Conservation (phyloP, 208 protist species). For the Wallacemonas rigidus region DNA sequence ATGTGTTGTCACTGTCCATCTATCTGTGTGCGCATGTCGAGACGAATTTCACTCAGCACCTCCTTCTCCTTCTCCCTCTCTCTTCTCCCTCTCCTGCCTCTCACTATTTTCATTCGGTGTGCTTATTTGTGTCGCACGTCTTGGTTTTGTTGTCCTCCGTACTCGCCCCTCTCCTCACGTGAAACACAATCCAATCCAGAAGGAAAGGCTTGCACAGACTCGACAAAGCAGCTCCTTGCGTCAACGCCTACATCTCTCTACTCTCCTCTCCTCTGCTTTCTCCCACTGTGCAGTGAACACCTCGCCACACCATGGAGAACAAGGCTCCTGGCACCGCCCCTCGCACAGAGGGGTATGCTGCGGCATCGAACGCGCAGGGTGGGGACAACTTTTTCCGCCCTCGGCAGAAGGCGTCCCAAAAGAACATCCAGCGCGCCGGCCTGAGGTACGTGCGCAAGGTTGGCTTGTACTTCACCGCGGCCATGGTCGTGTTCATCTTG, state of each 20-base stretch:
- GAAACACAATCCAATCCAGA: too few species aligned
- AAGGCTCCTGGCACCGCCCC: constrained; percentile 74
- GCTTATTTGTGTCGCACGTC: too few species aligned
- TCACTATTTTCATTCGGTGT: too few species aligned
- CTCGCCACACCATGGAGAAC: constrained; percentile 57
- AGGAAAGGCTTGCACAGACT: too few species aligned
- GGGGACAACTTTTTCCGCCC: constrained; percentile 85
- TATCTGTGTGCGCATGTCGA: too few species aligned
- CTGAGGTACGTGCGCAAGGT: constrained; percentile 59
- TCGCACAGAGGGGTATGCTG: constrained; percentile 61
- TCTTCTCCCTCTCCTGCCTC: too few species aligned
- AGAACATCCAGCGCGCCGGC: constrained; percentile 82
- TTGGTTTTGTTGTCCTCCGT: too few species aligned
- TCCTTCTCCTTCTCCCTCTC: too few species aligned
- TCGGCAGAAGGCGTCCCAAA: constrained; percentile 33
- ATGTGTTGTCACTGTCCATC: too few species aligned
- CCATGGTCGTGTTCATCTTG: constrained; percentile 50
- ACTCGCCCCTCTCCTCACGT: too few species aligned
- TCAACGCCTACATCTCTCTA: neutral
- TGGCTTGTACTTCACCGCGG: constrained; percentile 49
- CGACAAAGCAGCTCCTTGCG: too few species aligned
- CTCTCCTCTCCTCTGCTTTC: neutral
- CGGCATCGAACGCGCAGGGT: constrained; percentile 39
- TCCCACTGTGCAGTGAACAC: neutral
- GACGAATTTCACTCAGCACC: too few species aligned